phyloP scores from a whole-genome alignment of 768 basidiomycete genomes.

The Pholiota conissans region DNA sequence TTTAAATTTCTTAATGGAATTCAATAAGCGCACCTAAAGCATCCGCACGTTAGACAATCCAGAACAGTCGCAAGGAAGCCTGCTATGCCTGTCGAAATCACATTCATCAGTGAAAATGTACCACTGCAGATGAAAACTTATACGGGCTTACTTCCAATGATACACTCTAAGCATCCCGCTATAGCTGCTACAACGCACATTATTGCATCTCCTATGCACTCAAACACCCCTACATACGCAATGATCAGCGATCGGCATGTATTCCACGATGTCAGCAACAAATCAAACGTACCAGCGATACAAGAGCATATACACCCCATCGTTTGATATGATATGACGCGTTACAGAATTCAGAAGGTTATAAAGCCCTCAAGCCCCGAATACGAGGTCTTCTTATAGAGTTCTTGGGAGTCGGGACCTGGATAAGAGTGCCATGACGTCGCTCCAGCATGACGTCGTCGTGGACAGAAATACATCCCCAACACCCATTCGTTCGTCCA shows the following conservation, averaged over 20 bases:
- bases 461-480: too few species aligned
- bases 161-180: slow-evolving; percentile 45
- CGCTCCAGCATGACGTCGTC: too few species aligned
- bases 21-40: slow-evolving; percentile 35
- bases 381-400: too few species aligned
- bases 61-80: slow-evolving; percentile 37
- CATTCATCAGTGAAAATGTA: not conserved
- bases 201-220: slow-evolving; percentile 43
- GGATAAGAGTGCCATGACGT: too few species aligned
- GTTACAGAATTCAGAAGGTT: too few species aligned
- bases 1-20: not conserved
- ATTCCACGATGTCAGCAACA: not conserved
- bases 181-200: slow-evolving; percentile 38
- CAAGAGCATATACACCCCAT: slow-evolving; percentile 27
- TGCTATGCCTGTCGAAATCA: slow-evolving; percentile 34
- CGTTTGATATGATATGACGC: not conserved
- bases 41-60: slow-evolving; percentile 46
- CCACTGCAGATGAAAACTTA: slow-evolving; percentile 11
- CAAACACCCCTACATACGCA: slow-evolving; percentile 29
- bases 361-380: too few species aligned
- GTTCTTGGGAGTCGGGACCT: too few species aligned
- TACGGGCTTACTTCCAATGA: slow-evolving; percentile 36
- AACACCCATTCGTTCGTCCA: too few species aligned
- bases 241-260: not conserved
- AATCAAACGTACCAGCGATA: slow-evolving; percentile 25